phyloP scores from a whole-genome alignment of 345 rosid genomes.

The Luvunga scandens region DNA sequence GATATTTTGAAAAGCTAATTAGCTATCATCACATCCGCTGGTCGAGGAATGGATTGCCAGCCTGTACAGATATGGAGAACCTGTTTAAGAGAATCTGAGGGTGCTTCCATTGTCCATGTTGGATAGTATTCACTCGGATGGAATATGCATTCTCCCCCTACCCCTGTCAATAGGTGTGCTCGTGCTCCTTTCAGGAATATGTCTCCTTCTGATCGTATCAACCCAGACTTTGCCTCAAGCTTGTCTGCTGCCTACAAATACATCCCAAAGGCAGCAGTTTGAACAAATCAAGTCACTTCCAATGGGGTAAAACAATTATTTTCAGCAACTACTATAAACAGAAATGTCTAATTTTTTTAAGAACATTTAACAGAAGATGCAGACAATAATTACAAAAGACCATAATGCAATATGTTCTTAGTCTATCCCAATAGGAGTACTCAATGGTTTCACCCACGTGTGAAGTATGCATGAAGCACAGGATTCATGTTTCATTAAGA shows the following conservation, averaged over 20 bases:
- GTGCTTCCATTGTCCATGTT: constrained; percentile 68
- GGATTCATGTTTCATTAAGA: neutral
- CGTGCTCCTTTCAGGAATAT: constrained; percentile 58
- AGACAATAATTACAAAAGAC: neutral
- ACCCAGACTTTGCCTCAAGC: constrained; percentile 49
- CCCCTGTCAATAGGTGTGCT: constrained; percentile 44
- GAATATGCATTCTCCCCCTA: constrained; percentile 35
- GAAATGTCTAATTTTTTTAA: neutral
- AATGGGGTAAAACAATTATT: neutral
- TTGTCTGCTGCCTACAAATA: constrained; percentile 49
- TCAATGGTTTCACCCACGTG: neutral
- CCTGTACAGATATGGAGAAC: constrained; percentile 68
- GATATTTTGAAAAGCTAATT: constrained; percentile 4
- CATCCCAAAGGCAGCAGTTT: constrained; percentile 9
- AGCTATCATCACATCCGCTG: constrained; percentile 17
- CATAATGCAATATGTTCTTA: neutral
- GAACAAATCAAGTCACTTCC: constrained; percentile 1
- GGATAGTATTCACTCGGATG: constrained; percentile 70
- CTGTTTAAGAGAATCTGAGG: constrained; percentile 66
- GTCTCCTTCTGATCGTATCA: constrained; percentile 81
- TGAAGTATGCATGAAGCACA: neutral
- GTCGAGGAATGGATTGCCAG: constrained; percentile 54
- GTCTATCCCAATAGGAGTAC: neutral
- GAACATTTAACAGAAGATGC: neutral
- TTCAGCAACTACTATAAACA: neutral